These are phyloP conservation scores for Platanthera zijinensis DNA, from an alignment of 106 monocot genomes.

Conservation along the genomic window DNA sequence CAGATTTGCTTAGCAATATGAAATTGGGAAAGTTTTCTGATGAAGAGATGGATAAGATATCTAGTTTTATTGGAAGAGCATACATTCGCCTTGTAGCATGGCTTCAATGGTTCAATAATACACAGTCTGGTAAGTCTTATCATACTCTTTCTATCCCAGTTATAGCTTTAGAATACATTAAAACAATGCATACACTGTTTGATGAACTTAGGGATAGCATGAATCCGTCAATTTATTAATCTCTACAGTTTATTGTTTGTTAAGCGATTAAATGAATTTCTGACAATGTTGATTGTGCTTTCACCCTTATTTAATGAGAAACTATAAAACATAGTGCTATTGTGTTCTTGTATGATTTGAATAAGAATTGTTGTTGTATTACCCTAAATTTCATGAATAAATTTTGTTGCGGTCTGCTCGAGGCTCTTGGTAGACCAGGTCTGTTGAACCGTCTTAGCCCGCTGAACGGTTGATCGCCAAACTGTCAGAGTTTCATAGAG, in stretches of 20 bases:
- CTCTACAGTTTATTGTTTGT: neutral
- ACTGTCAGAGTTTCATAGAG: too few relatives aligned
- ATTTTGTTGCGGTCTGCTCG: too few relatives aligned
- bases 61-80: slow-evolving; percentile 66
- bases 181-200: neutral
- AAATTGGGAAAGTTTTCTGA: slow-evolving; percentile 31
- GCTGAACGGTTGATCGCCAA: too few relatives aligned
- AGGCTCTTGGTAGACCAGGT: too few relatives aligned
- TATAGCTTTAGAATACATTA: neutral
- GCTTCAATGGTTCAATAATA: slow-evolving; percentile 90
- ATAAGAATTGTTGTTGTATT: neutral
- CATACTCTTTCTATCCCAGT: neutral
- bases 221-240: neutral
- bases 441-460: too few relatives aligned
- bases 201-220: neutral
- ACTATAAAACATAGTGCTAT: neutral
- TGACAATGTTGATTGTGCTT: neutral
- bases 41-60: slow-evolving; percentile 40
- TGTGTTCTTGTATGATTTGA: neutral
- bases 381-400: neutral
- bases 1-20: slow-evolving; percentile 54
- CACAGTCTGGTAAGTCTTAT: slow-evolving; percentile 65
- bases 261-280: neutral
- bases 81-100: slow-evolving; percentile 69
- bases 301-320: neutral